phyloP scores from a whole-genome alignment of 192 early-diverging fungal genomes.

The Backusella australiensis region DNA sequence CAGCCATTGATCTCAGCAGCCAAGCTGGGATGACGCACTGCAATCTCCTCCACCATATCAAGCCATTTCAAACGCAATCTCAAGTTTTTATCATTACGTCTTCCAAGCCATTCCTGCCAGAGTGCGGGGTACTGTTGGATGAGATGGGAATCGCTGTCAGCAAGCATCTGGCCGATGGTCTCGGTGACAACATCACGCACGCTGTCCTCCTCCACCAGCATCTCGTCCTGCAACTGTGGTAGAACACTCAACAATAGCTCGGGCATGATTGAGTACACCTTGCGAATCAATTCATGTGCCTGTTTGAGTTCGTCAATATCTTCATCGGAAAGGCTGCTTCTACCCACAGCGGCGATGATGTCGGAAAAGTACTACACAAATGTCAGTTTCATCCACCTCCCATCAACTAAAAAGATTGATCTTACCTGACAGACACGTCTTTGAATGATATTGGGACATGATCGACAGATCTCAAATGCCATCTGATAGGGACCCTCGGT shows the following conservation, averaged over 20 bases:
- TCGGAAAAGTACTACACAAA: slow-evolving; percentile 68
- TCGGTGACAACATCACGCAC: slow-evolving; percentile 76
- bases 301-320: slow-evolving; percentile 57
- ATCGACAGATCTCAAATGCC: slow-evolving; percentile 79
- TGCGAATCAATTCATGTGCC: slow-evolving; percentile 78
- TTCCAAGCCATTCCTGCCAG: slow-evolving; percentile 84
- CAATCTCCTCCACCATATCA: slow-evolving; percentile 58
- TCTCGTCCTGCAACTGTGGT: slow-evolving; percentile 91
- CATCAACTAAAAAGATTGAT: no score
- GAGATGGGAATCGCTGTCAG: slow-evolving; percentile 67
- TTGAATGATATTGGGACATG: slow-evolving; percentile 78
- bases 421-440: slow-evolving; percentile 81
- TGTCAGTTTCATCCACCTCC: no score
- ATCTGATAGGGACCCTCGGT: slow-evolving; percentile 70
- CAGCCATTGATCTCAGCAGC: slow-evolving; percentile 65
- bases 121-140: slow-evolving; percentile 72
- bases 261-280: slow-evolving; percentile 74
- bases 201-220: slow-evolving; percentile 75
- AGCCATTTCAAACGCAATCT: slow-evolving; percentile 75
- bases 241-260: slow-evolving; percentile 85
- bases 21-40: slow-evolving; percentile 70
- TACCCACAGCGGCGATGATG: slow-evolving; percentile 62
- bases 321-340: slow-evolving; percentile 41
- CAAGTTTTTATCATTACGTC: slow-evolving; percentile 71
- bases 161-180: slow-evolving; percentile 87